A percentile compares a stretch with the other conserved stretches of the same genome.
Conservation (phyloP, 1,284 basidiomycete genomes). For the Lentinula novae-zelandiae region DNA sequence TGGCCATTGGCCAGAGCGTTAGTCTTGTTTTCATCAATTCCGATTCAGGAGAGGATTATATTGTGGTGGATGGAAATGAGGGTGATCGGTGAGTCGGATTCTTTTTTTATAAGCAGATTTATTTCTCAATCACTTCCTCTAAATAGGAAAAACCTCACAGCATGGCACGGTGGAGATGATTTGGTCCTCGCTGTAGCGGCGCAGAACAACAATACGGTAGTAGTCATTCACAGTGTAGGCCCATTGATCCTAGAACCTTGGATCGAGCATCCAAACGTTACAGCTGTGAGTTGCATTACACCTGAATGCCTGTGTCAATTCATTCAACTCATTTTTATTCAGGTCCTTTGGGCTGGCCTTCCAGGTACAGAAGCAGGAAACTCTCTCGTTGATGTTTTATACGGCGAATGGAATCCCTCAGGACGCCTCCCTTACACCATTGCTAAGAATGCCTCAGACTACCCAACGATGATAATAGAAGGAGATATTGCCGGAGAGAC, state of each 20-base stretch:
- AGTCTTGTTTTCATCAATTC: conserved; percentile 73
- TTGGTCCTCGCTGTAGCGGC: conserved; percentile 58
- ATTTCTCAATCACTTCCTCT: background rate
- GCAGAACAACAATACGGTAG: conserved; percentile 75
- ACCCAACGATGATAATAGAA: conserved; percentile 56
- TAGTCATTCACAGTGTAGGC: conserved; percentile 77
- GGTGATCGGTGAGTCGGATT: conserved; percentile 52
- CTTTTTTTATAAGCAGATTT: background rate
- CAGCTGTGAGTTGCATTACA: conserved; percentile 29
- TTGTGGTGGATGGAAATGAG: conserved; percentile 71
- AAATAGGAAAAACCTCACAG: conserved; percentile 69
- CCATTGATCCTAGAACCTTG: conserved; percentile 72
- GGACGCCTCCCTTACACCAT: conserved; percentile 82
- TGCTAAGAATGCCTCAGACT: conserved; percentile 65
- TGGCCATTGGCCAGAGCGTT: conserved; percentile 51
- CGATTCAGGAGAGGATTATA: conserved; percentile 76
- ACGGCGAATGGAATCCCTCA: conserved; percentile 69
- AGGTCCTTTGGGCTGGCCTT: conserved; percentile 63
- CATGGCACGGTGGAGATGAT: conserved; percentile 75
- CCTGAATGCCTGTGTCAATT: background rate
- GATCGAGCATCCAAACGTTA: conserved; percentile 75
- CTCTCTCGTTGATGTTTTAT: conserved; percentile 69
- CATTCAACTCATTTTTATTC: background rate
- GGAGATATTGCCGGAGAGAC: conserved; percentile 19
- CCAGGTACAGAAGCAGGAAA: conserved; percentile 80